phyloP scores from a whole-genome alignment of 345 rosid species.

The Bruguiera sexangula region DNA sequence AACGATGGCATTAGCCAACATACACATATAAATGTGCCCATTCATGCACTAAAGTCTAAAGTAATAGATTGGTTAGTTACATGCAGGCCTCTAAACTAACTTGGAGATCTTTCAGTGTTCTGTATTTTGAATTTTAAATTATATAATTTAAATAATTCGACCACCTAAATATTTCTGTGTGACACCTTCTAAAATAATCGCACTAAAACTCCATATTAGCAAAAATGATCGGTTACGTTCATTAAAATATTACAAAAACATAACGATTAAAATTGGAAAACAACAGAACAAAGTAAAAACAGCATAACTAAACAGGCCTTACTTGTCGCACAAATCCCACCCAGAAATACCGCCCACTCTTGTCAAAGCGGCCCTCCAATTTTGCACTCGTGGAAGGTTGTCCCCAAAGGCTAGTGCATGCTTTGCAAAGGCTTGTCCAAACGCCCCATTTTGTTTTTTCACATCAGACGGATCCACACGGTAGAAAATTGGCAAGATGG shows the following conservation, averaged over 20 bases:
- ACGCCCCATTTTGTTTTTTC: conserved; percentile 1
- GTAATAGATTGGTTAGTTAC: too few species aligned
- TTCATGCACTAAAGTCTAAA: too few species aligned
- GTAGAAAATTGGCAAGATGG: conserved; percentile 13
- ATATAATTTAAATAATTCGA: too few species aligned
- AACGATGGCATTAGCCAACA: too few species aligned
- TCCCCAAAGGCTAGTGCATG: neutral
- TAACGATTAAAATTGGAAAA: neutral
- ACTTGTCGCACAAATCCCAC: conserved; percentile 11
- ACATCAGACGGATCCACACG: conserved; percentile 13
- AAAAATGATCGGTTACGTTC: too few species aligned
- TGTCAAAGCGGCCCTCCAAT: conserved; percentile 11
- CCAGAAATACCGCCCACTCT: neutral
- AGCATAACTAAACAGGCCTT: neutral
- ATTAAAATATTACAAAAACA: neutral
- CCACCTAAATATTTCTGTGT: too few species aligned
- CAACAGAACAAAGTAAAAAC: neutral
- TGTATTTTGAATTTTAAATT: too few species aligned
- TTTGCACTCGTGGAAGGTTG: neutral
- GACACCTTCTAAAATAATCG: too few species aligned
- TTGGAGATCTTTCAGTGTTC: too few species aligned
- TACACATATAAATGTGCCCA: too few species aligned
- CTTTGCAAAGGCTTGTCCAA: neutral
- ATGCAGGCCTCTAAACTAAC: too few species aligned
- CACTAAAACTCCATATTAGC: too few species aligned